These are phyloP conservation scores for Apophysomyces sp. DNA, from an alignment of 371 early-diverging fungal species.

Conservation along the genomic window DNA sequence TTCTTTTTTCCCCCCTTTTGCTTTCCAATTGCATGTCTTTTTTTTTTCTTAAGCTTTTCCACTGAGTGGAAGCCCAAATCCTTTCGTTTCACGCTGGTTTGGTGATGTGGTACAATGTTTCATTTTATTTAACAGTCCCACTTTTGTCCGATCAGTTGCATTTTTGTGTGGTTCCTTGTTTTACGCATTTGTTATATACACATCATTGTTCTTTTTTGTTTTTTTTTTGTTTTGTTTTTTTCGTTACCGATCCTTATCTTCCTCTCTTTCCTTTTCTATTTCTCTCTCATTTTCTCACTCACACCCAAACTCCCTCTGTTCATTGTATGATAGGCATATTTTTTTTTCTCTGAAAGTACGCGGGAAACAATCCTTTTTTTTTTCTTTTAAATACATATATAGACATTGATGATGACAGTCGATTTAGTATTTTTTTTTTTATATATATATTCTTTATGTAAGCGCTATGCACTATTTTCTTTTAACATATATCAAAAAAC, in stretches of 20 bases:
- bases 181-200: background rate
- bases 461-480: background rate
- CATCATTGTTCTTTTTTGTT: background rate
- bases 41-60: background rate
- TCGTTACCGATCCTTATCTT: too few species aligned
- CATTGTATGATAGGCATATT: background rate
- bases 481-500: too few species aligned
- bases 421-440: slow-evolving; percentile 7
- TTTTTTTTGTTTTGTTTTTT: too few species aligned
- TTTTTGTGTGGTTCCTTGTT: background rate
- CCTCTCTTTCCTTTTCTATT: background rate
- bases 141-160: background rate
- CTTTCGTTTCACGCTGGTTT: background rate
- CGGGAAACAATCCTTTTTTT: background rate
- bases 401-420: too few species aligned
- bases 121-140: background rate
- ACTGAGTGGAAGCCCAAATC: background rate
- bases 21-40: background rate
- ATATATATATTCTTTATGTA: slow-evolving; percentile 9
- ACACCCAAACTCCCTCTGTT: background rate
- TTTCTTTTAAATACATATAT: too few species aligned
- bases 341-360: background rate
- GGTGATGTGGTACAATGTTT: background rate
- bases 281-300: background rate
- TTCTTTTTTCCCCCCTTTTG: background rate